These are phyloP conservation scores for Kalanchoe fedtschenkoi DNA, from an alignment of 164 flowering plant genomes.

Conservation along the genomic window DNA sequence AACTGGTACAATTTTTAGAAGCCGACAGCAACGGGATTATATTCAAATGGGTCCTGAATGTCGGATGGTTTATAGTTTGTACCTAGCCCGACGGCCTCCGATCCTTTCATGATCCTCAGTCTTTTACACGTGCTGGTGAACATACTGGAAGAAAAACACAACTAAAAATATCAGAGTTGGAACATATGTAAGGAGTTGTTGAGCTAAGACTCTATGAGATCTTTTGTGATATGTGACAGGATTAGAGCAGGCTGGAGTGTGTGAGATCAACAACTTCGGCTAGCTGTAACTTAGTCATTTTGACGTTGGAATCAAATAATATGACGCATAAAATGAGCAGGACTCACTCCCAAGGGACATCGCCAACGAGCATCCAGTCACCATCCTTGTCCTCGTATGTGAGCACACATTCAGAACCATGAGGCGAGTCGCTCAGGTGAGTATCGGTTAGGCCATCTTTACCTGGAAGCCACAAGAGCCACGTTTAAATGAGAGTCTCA, in stretches of 20 bases:
- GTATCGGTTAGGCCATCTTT: conserved; percentile 28
- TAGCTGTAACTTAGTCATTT: no score
- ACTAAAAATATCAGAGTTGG: no score
- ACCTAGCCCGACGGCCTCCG: conserved; percentile 6
- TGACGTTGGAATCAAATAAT: no score
- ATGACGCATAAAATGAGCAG: neutral
- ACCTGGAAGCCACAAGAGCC: conserved; percentile 26
- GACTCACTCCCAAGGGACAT: conserved; percentile 62
- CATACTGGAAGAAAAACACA: neutral
- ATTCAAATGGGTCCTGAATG: no score
- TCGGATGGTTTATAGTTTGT: no score
- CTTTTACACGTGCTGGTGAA: conserved; percentile 3
- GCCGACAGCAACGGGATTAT: no score
- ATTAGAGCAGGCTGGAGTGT: no score
- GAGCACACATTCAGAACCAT: conserved; percentile 43
- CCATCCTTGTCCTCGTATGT: conserved; percentile 59
- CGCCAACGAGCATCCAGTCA: conserved; percentile 71
- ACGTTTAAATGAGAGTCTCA: no score
- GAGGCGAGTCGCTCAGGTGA: conserved; percentile 28
- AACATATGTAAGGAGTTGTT: neutral
- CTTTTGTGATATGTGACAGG: no score
- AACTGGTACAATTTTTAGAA: no score
- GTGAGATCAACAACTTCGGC: no score
- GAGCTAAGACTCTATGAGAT: no score
- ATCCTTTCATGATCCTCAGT: conserved; percentile 7